Percentiles rank a stretch among this genome's conserved stretches.
Conservation (phyloP, 305 asterid species). For the Fraxinus nigra region DNA sequence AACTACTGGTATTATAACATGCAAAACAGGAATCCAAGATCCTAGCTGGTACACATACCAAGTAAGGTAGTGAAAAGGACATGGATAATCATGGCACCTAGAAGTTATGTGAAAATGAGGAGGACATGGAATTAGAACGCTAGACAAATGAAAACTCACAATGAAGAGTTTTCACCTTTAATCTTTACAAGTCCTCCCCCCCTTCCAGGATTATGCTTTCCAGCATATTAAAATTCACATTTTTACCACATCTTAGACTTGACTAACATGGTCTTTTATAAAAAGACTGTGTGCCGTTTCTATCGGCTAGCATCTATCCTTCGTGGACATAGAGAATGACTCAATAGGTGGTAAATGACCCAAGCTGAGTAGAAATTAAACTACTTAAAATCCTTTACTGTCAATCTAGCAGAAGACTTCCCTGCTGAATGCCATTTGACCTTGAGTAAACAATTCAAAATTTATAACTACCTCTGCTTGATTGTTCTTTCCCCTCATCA, state of each 20-base stretch:
- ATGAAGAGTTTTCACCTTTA: not conserved
- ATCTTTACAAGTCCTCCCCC: not conserved
- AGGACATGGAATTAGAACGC: not conserved
- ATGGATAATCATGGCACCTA: not conserved
- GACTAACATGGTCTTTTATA: not conserved
- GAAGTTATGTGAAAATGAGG: not conserved
- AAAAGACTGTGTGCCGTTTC: not conserved
- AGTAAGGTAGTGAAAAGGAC: not conserved
- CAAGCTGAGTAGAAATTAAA: not conserved
- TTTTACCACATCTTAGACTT: not conserved
- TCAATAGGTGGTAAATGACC: not conserved
- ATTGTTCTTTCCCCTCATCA: not conserved
- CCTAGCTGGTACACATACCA: not conserved
- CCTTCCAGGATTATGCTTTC: not conserved
- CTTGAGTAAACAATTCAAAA: not conserved
- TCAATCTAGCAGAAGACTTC: not conserved
- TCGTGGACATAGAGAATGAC: not conserved
- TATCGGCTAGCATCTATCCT: not conserved
- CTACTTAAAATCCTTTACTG: not conserved
- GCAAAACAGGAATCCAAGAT: not conserved
- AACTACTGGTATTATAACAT: not conserved
- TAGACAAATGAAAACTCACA: not conserved
- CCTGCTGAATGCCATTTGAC: not conserved
- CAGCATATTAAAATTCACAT: not conserved
- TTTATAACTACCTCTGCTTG: not conserved